Percentiles rank a stretch among this genome's conserved stretches.
Conservation (phyloP, 2,329 filamentous ascomycete species). For the Aspergillus caelatus region DNA sequence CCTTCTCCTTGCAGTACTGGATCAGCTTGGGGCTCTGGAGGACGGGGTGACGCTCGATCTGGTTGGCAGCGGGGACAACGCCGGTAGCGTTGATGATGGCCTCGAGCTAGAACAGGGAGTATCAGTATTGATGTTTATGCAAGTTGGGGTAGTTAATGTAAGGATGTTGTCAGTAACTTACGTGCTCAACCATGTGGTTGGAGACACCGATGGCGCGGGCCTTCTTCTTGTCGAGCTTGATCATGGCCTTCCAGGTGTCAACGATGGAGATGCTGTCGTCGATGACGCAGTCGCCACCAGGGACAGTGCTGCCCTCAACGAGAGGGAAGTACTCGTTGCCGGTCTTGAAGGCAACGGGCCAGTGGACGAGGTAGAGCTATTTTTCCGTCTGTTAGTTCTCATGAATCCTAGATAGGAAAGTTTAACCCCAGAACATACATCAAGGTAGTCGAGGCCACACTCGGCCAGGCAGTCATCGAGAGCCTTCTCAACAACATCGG, state of each 20-base stretch:
- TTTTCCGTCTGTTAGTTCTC: conserved; percentile 5
- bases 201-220: conserved; percentile 46
- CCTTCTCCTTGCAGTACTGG: conserved; percentile 59
- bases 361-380: conserved; percentile 49
- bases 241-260: conserved; percentile 52
- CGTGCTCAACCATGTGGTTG: conserved; percentile 43
- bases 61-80: conserved; percentile 67
- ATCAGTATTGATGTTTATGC: neutral
- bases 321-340: conserved; percentile 52
- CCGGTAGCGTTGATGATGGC: conserved; percentile 56
- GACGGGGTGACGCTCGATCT: conserved; percentile 71
- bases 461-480: conserved; percentile 55
- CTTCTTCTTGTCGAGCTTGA: conserved; percentile 46
- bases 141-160: neutral
- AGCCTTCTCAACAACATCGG: conserved; percentile 54
- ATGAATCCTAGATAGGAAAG: conserved; percentile 15
- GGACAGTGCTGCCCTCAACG: conserved; percentile 37
- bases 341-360: conserved; percentile 46
- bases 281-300: conserved; percentile 46
- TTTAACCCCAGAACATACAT: conserved; percentile 43
- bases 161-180: conserved; percentile 27
- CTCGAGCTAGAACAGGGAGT: conserved; percentile 46
- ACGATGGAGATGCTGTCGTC: conserved; percentile 46
- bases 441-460: conserved; percentile 57
- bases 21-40: conserved; percentile 64